Evolutionary conservation across 208 protist genomes (phyloP), one percentile per base, ranked within the genome.

Genomic region (Tritrichomonas musculus): DNA sequence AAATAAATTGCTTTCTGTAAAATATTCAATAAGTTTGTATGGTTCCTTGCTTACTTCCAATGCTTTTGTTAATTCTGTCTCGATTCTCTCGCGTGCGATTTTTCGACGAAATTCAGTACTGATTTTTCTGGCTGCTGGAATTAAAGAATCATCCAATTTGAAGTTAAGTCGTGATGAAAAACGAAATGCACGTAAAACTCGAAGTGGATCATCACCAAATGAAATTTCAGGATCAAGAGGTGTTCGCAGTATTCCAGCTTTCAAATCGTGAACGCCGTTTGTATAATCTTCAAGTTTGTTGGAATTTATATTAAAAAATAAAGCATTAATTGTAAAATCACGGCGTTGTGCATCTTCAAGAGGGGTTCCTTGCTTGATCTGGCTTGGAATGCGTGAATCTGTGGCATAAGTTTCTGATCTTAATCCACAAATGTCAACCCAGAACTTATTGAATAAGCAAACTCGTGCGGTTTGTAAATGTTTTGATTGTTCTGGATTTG

Each of bases 281-380:
- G 39, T 20, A 27, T 41, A 88, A 88, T 88, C 77, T 57, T 88
- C 77, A 36, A 88, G n/a, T 88, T 84, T 94, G 41, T 94, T 95
- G 14, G 94, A 97, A 94, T 98, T 96, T 36, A 99, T 95, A 95
- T 99, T 99, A 94, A 99, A 99, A 94, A 99, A 99, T 14, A 99
- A 96, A 33, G 98, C 95, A 95, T 99, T 99, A 69, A 99, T 97
- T 36, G 98, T 99, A 94, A 99, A 98, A 96, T 99, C 99, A 44
- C 99, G 96, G 30, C 98, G 95, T 50, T 96, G 92, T 1, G 98
- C 97, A 95, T 99, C 99, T 93, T 99, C 96, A 20, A 80, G 0
- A 14, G 97, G 92, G 55, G 96, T 97, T 53, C 97, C 97, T 41
- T 96, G 22, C 53, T 30, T 60, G 13, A 47, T 82, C 36, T 69